A percentile compares a stretch with the other conserved stretches of the same genome.
phyloP scores from a whole-genome alignment of 352 stramenopile genomes.

The Phytopythium kandeliae region DNA sequence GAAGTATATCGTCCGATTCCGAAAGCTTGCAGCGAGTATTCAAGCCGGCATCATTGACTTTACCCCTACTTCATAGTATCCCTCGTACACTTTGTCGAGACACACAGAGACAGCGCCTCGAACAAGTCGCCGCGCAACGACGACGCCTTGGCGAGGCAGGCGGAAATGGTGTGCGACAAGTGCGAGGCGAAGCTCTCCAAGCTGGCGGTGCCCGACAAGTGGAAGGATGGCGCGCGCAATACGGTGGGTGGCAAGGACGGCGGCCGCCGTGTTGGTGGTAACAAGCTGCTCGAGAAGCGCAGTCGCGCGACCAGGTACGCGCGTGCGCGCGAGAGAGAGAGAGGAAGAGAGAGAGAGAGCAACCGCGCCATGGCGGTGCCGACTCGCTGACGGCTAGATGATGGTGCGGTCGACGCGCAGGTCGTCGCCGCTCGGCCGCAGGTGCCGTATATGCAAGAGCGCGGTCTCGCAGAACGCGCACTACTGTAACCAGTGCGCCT shows the following conservation, averaged over 20 bases:
- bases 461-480: conserved; percentile 44
- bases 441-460: conserved; percentile 64
- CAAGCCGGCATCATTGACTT: too few relatives aligned
- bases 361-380: too few relatives aligned
- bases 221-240: conserved; percentile 59
- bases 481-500: conserved; percentile 74
- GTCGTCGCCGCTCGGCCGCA: conserved; percentile 41
- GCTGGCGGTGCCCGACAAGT: conserved; percentile 73
- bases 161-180: conserved; percentile 63
- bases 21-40: too few relatives aligned
- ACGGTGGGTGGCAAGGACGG: conserved; percentile 48
- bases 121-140: too few relatives aligned
- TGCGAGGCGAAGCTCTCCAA: conserved; percentile 76
- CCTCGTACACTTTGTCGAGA: neutral
- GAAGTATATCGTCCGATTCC: too few relatives aligned
- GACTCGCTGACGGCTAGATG: too few relatives aligned
- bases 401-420: conserved; percentile 13
- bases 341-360: too few relatives aligned
- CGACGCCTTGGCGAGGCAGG: too few relatives aligned
- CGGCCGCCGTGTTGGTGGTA: conserved; percentile 31
- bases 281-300: conserved; percentile 45
- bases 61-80: too few relatives aligned
- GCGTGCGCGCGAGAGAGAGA: too few relatives aligned
- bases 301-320: conserved; percentile 26
- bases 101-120: too few relatives aligned